phyloP scores from a whole-genome alignment of 352 stramenopile species.

The Achlya hypogyna region DNA sequence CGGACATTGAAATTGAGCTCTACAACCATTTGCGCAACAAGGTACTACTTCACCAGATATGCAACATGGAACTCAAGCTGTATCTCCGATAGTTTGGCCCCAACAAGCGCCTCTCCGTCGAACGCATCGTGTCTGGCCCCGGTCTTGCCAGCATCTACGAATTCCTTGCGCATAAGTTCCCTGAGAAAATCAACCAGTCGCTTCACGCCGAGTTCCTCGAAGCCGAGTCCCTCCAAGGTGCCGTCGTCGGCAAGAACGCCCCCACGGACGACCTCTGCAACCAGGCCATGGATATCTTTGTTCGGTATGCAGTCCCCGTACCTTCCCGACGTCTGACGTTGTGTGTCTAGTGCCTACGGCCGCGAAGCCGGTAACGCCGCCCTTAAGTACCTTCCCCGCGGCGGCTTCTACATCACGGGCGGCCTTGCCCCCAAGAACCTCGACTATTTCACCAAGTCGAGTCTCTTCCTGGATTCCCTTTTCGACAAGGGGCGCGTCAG shows the following conservation, averaged over 20 bases:
- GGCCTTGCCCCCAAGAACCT: conserved; percentile 96
- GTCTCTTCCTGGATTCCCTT: conserved; percentile 72
- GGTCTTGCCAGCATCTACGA: conserved; percentile 95
- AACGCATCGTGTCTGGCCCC: conserved; percentile 92
- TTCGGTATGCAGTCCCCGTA: conserved; percentile 49
- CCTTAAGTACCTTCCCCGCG: conserved; percentile 94
- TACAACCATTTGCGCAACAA: conserved; percentile 71
- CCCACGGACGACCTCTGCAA: conserved; percentile 73
- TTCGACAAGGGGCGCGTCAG: conserved; percentile 87
- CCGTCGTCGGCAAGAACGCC: conserved; percentile 84
- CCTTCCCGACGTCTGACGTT: background rate
- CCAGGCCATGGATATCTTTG: conserved; percentile 91
- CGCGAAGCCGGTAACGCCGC: conserved; percentile 89
- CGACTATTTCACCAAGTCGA: conserved; percentile 82
- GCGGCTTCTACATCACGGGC: conserved; percentile 95
- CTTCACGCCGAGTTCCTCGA: conserved; percentile 62
- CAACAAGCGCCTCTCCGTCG: conserved; percentile 87
- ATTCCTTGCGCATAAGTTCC: conserved; percentile 89
- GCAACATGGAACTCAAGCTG: too few relatives aligned
- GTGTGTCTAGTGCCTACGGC: conserved; percentile 77
- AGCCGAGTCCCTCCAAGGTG: conserved; percentile 61
- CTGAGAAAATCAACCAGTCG: conserved; percentile 68
- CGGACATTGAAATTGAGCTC: conserved; percentile 81
- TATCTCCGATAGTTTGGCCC: conserved; percentile 70
- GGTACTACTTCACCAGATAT: too few relatives aligned